Base-by-base conservation (phyloP, 345 rosid genomes). In the Ricinus communis region DNA sequence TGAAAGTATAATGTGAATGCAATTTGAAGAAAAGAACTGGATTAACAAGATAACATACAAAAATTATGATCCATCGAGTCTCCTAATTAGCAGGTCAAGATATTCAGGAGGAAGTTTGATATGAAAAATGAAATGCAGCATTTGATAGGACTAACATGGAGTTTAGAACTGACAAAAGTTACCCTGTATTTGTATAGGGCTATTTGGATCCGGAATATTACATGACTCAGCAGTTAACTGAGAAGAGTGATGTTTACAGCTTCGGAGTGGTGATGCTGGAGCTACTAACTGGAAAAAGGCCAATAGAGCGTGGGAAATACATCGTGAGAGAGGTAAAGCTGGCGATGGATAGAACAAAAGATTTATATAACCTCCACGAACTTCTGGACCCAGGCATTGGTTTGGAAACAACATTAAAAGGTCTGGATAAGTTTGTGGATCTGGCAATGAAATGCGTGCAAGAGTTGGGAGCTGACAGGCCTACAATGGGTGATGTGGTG, bases 121-220 rank as follows among this genome's bases (percentile, higher is more conserved):
- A 31, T 0, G n/a, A 53, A 50, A 52, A 5, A 18, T 22, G 38
- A 53, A 56, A 55, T 45, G 25, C 54, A 24, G 31, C 0, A 53
- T 41, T 18, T 19, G 8, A 50, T 18, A 8, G 51, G 24, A 50
- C 51, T 54, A 31, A 69, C 43, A 15, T n/a, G n/a, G n/a, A n/a
- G n/a, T n/a, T n/a, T n/a, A n/a, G n/a, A n/a, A n/a, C n/a, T n/a
- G n/a, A n/a, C n/a, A n/a, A n/a, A n/a, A n/a, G n/a, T n/a, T n/a
- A n/a, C n/a, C n/a, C n/a, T 52, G 25, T 3, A 59, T 63, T 74
- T 71, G 55, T 12, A 73, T 47, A 93, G 98, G 98, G 97, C 3
- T 91, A 91, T 73, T 61, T 91, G 86, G 97, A 93, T 82, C 97
- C 98, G 0, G 98, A 93, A 78, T 93, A 96, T 61, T 96, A 89